These are phyloP conservation scores for Diaporthe citrichinensis DNA, from an alignment of 2,329 filamentous ascomycete genomes.

Conservation along the genomic window DNA sequence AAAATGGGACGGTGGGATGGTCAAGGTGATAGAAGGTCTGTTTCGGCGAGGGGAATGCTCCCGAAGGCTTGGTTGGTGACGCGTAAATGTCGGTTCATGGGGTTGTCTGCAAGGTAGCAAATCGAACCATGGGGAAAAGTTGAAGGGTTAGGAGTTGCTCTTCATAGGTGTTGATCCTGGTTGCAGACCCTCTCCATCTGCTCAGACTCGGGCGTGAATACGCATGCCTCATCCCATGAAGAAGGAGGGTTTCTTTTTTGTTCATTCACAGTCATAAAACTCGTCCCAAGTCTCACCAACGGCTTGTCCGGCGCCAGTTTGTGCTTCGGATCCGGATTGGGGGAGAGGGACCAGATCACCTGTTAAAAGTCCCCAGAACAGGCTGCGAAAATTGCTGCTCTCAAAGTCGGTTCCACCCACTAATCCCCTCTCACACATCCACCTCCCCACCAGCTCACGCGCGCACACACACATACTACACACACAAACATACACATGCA, in stretches of 20 bases:
- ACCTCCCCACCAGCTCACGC: not conserved
- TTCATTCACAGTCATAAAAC: conserved; percentile 7
- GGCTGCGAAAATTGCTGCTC: conserved; percentile 10
- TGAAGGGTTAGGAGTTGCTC: not conserved
- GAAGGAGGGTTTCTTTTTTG: not conserved
- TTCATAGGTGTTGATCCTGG: not conserved
- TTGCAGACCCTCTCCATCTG: not conserved
- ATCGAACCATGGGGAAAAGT: not conserved
- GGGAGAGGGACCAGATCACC: not conserved
- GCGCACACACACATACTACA: not conserved
- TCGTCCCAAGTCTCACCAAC: not conserved
- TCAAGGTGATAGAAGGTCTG: not conserved
- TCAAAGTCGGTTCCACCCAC: not conserved
- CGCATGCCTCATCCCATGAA: not conserved
- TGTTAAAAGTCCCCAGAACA: conserved; percentile 15
- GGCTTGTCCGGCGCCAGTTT: conserved; percentile 1
- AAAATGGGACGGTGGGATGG: not conserved
- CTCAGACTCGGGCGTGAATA: not conserved
- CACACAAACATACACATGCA: not conserved
- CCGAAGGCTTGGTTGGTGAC: not conserved
- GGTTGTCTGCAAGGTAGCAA: not conserved
- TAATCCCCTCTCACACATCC: not conserved
- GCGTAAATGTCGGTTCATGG: not conserved
- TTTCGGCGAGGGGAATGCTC: not conserved
- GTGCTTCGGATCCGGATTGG: conserved; percentile 17